Evolutionary conservation across 208 protist species (phyloP).

Genomic region (Herpetomonas samuelpessoai): DNA sequence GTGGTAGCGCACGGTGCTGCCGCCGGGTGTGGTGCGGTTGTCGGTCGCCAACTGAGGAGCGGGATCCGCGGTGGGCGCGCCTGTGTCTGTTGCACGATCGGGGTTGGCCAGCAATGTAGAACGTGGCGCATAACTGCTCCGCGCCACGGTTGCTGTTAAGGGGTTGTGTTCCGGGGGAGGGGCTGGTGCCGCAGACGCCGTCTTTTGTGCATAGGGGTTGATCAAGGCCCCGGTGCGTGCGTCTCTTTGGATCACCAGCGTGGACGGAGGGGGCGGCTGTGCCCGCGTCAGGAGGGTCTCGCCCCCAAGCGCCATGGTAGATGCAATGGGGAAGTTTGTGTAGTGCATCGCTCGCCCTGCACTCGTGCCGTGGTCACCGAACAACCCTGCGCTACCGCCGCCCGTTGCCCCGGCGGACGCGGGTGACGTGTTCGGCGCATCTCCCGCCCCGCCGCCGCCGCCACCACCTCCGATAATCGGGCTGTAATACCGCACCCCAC

Average conservation of each 20-base stretch:
- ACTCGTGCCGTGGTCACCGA: slow-evolving; percentile 13
- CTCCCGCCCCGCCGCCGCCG: too few species aligned
- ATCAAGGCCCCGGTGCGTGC: not conserved
- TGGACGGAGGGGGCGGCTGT: not conserved
- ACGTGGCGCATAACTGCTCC: too few species aligned
- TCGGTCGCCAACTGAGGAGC: not conserved
- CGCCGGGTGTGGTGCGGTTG: not conserved
- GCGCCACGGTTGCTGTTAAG: too few species aligned
- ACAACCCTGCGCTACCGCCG: not conserved
- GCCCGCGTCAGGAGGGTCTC: not conserved
- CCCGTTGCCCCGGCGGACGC: too few species aligned
- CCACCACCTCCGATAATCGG: not conserved
- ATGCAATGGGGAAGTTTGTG: slow-evolving; percentile 18
- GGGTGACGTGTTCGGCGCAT: too few species aligned
- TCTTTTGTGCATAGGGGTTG: not conserved
- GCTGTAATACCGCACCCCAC: not conserved
- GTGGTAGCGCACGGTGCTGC: not conserved
- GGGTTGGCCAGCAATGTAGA: too few species aligned
- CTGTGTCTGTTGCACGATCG: too few species aligned
- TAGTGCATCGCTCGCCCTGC: slow-evolving; percentile 21
- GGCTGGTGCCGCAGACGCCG: not conserved
- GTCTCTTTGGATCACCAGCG: not conserved
- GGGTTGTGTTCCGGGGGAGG: too few species aligned
- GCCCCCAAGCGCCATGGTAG: not conserved
- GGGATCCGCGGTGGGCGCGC: too few species aligned